These are phyloP conservation scores for sorghum (Sorghum bicolor) DNA, from an alignment of 176 grass and related monocot genomes.

Conservation along the genomic window DNA sequence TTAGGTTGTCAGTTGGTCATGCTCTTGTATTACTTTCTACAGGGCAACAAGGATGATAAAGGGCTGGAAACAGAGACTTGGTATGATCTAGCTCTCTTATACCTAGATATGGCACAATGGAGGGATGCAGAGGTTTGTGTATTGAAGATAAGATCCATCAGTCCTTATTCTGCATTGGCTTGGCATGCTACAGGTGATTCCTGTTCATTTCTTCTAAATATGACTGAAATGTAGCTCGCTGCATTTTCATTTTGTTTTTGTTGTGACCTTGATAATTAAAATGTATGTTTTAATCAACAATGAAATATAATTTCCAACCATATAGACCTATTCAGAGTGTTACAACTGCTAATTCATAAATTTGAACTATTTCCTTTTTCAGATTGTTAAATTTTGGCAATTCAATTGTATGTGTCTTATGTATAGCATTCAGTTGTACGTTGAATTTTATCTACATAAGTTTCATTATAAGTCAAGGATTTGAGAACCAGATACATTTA, in stretches of 20 bases:
- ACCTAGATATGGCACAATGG: conserved; percentile 76
- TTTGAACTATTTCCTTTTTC: neutral
- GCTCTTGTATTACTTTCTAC: conserved; percentile 25
- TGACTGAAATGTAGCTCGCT: neutral
- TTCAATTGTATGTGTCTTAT: neutral
- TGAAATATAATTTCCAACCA: neutral
- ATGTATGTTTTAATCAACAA: neutral
- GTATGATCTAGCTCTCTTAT: conserved; percentile 92
- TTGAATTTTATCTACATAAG: neutral
- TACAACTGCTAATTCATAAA: neutral
- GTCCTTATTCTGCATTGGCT: conserved; percentile 58
- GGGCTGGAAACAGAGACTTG: conserved; percentile 80
- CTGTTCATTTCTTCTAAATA: conserved; percentile 10
- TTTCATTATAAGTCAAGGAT: neutral
- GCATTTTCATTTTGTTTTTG: neutral
- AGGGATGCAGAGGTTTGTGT: conserved; percentile 87
- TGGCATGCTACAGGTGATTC: conserved; percentile 84
- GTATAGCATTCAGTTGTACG: neutral
- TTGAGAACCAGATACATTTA: neutral
- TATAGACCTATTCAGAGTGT: neutral
- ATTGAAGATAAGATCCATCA: conserved; percentile 50
- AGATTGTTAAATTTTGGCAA: conserved; percentile 2
- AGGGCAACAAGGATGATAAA: conserved; percentile 67
- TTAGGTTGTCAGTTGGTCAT: neutral
- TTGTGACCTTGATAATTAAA: neutral